Evolutionary conservation across 2,329 filamentous ascomycete species (phyloP).

Genomic region (Fulvia fulva): DNA sequence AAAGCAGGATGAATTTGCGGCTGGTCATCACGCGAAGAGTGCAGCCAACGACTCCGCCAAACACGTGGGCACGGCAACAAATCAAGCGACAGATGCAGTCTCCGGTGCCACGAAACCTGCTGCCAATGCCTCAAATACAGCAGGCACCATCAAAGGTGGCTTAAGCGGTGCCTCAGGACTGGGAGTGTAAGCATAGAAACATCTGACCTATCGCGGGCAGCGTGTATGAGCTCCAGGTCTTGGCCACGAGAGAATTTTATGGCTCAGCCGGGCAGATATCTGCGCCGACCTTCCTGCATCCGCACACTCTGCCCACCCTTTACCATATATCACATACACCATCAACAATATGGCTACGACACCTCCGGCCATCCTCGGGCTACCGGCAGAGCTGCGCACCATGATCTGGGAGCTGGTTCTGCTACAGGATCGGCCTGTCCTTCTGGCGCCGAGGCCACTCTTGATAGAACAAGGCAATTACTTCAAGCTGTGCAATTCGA

Average conservation of each 20-base stretch:
- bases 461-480: too few species aligned
- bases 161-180: background rate
- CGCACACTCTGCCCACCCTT: too few species aligned
- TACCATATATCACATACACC: background rate
- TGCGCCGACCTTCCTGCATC: background rate
- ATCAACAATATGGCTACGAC: background rate
- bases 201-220: background rate
- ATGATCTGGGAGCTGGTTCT: background rate
- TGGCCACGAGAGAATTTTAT: background rate
- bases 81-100: slow-evolving; percentile 18
- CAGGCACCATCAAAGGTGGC: background rate
- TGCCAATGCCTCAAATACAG: background rate
- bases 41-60: slow-evolving; percentile 13
- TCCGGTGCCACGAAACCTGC: background rate
- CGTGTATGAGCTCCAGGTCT: too few species aligned
- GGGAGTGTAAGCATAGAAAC: background rate
- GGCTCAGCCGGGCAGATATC: background rate
- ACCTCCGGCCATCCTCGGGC: background rate
- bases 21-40: background rate
- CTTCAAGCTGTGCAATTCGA: too few species aligned
- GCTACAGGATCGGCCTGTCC: too few species aligned
- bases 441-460: too few species aligned
- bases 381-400: background rate
- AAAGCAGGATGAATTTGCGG: background rate
- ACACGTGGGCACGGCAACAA: slow-evolving; percentile 19